Evolutionary conservation across 495 filamentous ascomycete species (phyloP).

Genomic region (Pyronema omphalodes): DNA sequence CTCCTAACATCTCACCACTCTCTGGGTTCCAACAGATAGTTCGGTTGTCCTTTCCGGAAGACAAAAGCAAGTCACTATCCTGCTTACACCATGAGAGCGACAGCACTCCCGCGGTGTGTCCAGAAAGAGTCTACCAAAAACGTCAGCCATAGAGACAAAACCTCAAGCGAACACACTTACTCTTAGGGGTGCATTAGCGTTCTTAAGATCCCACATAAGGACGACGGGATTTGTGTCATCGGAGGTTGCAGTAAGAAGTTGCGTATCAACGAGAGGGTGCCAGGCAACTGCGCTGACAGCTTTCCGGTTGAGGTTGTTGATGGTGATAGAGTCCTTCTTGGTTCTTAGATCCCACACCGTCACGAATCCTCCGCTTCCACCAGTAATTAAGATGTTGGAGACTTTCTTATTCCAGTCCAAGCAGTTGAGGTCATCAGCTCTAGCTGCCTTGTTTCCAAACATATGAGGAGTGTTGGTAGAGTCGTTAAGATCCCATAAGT

Average conservation of each 20-base stretch:
- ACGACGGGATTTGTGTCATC: conserved; percentile 80
- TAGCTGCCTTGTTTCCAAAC: conserved; percentile 68
- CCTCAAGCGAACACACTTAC: conserved; percentile 22
- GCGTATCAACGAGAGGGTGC: conserved; percentile 79
- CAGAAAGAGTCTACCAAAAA: conserved; percentile 43
- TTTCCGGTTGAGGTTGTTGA: conserved; percentile 85
- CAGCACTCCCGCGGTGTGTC: conserved; percentile 80
- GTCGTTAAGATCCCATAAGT: conserved; percentile 85
- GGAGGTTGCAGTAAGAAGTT: conserved; percentile 80
- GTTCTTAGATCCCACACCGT: conserved; percentile 97
- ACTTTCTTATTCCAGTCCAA: conserved; percentile 98
- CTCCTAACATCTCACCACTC: conserved; percentile 65
- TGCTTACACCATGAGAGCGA: conserved; percentile 93
- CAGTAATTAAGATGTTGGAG: conserved; percentile 84
- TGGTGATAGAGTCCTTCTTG: conserved; percentile 84
- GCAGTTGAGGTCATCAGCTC: conserved; percentile 83
- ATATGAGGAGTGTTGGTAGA: conserved; percentile 60
- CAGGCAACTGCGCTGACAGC: conserved; percentile 89
- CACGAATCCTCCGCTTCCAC: conserved; percentile 84
- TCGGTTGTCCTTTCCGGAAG: conserved; percentile 90
- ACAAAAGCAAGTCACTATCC: conserved; percentile 76
- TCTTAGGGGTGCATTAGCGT: conserved; percentile 86
- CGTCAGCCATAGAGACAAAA: conserved; percentile 9
- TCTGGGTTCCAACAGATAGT: conserved; percentile 94
- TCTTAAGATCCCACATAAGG: conserved; percentile 82